A percentile compares a stretch with the other conserved stretches of the same genome.
phyloP scores from a whole-genome alignment of 148 eudicot species.

The Mesembryanthemum crystallinum region DNA sequence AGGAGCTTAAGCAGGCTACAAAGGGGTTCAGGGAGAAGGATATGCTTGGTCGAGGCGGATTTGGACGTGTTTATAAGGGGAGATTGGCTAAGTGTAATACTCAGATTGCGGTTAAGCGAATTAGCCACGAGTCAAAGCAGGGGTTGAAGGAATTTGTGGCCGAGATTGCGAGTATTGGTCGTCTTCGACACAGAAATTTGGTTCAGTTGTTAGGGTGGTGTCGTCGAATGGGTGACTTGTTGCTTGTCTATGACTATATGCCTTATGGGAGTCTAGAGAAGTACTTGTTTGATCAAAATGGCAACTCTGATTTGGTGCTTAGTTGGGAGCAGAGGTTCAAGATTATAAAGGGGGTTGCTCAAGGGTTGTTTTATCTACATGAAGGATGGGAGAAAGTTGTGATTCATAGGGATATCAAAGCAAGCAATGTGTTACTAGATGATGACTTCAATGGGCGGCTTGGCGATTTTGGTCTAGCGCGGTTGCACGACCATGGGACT shows the following conservation, averaged over 20 bases:
- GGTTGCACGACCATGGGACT: conserved; percentile 15
- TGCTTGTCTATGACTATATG: conserved; percentile 24
- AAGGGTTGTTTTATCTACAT: conserved; percentile 14
- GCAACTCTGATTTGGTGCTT: not conserved
- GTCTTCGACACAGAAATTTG: conserved; percentile 17
- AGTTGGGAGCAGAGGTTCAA: conserved; percentile 25
- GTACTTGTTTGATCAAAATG: conserved; percentile 4
- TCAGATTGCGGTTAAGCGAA: conserved; percentile 18
- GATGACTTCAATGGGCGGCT: conserved; percentile 5
- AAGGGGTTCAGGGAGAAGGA: conserved; percentile 15
- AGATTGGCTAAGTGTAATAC: not conserved
- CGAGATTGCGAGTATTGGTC: conserved; percentile 17
- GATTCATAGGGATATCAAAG: conserved; percentile 13
- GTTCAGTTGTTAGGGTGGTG: conserved; percentile 23
- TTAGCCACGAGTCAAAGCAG: conserved; percentile 20
- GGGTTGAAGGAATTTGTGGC: conserved; percentile 22
- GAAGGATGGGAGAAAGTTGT: conserved; percentile 22
- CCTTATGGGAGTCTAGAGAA: conserved; percentile 23
- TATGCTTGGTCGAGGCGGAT: conserved; percentile 22
- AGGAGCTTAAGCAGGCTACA: conserved; percentile 17
- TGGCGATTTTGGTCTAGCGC: conserved; percentile 21
- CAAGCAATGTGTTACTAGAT: conserved; percentile 17
- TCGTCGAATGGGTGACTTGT: conserved; percentile 12
- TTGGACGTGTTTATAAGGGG: conserved; percentile 21
- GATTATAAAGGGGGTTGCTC: conserved; percentile 18